Evolutionary conservation across 2,329 filamentous ascomycete species (phyloP).

Genomic region (Monilinia polystroma): DNA sequence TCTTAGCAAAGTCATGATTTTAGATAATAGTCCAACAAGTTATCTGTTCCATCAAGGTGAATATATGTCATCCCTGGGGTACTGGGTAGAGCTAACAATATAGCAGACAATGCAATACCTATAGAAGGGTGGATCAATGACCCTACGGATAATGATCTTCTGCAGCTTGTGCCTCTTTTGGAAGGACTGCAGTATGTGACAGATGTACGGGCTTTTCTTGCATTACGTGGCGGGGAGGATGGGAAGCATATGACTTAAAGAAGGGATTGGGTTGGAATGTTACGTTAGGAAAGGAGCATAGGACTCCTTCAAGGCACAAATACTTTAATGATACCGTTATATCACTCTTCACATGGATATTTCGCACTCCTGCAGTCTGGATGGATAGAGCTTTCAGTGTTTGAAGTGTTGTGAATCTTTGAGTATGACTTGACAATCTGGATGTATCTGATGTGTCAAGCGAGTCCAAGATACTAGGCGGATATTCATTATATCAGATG

Average conservation of each 20-base stretch:
- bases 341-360: background rate
- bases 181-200: conserved; percentile 96
- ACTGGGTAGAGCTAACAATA: conserved; percentile 10
- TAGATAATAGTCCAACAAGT: conserved; percentile 97
- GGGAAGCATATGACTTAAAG: conserved; percentile 48
- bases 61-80: conserved; percentile 36
- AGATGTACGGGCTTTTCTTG: conserved; percentile 87
- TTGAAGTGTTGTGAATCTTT: conserved; percentile 3
- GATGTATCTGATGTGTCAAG: background rate
- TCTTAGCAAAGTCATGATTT: conserved; percentile 95
- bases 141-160: conserved; percentile 90
- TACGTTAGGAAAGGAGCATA: conserved; percentile 13
- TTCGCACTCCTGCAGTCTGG: background rate
- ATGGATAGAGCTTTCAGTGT: background rate
- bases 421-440: too few relatives aligned
- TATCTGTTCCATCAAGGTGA: conserved; percentile 98
- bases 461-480: background rate
- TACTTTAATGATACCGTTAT: conserved; percentile 23
- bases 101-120: conserved; percentile 91
- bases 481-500: background rate
- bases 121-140: conserved; percentile 99
- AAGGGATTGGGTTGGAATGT: conserved; percentile 10
- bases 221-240: conserved; percentile 81
- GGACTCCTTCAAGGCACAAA: conserved; percentile 23
- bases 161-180: conserved; percentile 87